These are phyloP conservation scores for Byssochlamys sp. DNA, from an alignment of 2,329 filamentous ascomycete species.

Conservation along the genomic window DNA sequence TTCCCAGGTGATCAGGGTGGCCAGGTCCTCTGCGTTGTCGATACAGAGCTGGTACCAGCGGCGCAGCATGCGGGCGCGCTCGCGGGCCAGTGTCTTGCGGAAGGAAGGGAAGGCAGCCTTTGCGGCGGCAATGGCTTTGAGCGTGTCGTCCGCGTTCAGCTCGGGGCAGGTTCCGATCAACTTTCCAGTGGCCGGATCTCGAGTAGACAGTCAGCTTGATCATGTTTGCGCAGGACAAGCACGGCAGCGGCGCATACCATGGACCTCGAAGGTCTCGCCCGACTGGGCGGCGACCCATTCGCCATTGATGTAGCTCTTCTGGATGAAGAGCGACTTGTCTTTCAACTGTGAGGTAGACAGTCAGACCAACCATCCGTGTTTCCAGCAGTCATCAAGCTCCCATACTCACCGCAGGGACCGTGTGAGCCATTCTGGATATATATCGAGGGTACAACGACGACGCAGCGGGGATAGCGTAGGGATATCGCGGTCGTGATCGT, in stretches of 20 bases:
- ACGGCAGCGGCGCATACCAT: slow-evolving; percentile 41
- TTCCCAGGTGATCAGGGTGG: slow-evolving; percentile 58
- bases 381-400: neutral
- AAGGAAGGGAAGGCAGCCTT: slow-evolving; percentile 57
- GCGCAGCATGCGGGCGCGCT: slow-evolving; percentile 52
- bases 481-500: slow-evolving; percentile 25
- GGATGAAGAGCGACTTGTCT: slow-evolving; percentile 73
- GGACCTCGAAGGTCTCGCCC: slow-evolving; percentile 83
- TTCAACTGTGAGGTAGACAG: slow-evolving; percentile 48
- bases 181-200: slow-evolving; percentile 73
- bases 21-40: slow-evolving; percentile 57
- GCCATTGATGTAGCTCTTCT: slow-evolving; percentile 78
- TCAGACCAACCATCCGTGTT: neutral
- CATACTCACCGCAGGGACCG: slow-evolving; percentile 28
- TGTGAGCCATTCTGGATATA: slow-evolving; percentile 34
- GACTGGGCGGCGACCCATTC: slow-evolving; percentile 80
- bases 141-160: slow-evolving; percentile 67
- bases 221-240: neutral
- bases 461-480: slow-evolving; percentile 23
- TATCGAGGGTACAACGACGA: slow-evolving; percentile 22
- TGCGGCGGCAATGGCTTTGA: slow-evolving; percentile 75
- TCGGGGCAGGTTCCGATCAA: slow-evolving; percentile 74
- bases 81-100: slow-evolving; percentile 51
- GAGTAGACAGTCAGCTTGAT: neutral
- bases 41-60: slow-evolving; percentile 61